phyloP scores from a whole-genome alignment of 2,329 filamentous ascomycete genomes.

The Sphaerulina musiva region DNA sequence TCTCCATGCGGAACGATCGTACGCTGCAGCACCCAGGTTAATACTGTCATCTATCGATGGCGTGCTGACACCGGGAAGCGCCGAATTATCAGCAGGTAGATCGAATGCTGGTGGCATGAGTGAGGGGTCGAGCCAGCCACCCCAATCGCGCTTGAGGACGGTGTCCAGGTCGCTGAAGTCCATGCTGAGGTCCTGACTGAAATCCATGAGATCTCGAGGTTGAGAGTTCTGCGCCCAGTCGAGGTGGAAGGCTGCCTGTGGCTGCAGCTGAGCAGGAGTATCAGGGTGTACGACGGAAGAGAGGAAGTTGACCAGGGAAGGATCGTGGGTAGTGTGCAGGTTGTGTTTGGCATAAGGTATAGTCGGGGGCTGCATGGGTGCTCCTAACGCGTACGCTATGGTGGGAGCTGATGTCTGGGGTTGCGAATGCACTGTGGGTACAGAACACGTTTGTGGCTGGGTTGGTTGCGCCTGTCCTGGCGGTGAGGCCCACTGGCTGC shows the following conservation, averaged over 20 bases:
- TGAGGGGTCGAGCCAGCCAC: slow-evolving; percentile 17
- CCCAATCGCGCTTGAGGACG: slow-evolving; percentile 17
- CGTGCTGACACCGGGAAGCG: slow-evolving; percentile 10
- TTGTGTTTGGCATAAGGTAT: background rate
- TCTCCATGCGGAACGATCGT: slow-evolving; percentile 19
- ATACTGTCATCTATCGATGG: slow-evolving; percentile 21
- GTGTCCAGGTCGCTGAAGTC: slow-evolving; percentile 20
- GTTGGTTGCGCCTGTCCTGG: slow-evolving; percentile 2
- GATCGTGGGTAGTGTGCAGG: slow-evolving; percentile 9
- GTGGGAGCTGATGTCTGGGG: background rate
- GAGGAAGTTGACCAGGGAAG: slow-evolving; percentile 17
- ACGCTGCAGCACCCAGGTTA: slow-evolving; percentile 18
- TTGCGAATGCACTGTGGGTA: background rate
- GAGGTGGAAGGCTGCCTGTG: slow-evolving; percentile 4
- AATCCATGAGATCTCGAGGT: slow-evolving; percentile 21
- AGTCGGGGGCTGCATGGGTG: background rate
- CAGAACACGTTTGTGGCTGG: background rate
- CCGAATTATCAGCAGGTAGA: slow-evolving; percentile 2
- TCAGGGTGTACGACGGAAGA: slow-evolving; percentile 15
- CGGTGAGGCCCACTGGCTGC: slow-evolving; percentile 9
- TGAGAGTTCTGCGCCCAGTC: slow-evolving; percentile 17
- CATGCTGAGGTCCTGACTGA: slow-evolving; percentile 20
- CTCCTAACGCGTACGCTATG: background rate
- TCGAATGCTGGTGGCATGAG: slow-evolving; percentile 9
- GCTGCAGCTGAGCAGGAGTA: background rate